phyloP scores from a whole-genome alignment of 2,329 filamentous ascomycete genomes.

The Epichloe amarillans region DNA sequence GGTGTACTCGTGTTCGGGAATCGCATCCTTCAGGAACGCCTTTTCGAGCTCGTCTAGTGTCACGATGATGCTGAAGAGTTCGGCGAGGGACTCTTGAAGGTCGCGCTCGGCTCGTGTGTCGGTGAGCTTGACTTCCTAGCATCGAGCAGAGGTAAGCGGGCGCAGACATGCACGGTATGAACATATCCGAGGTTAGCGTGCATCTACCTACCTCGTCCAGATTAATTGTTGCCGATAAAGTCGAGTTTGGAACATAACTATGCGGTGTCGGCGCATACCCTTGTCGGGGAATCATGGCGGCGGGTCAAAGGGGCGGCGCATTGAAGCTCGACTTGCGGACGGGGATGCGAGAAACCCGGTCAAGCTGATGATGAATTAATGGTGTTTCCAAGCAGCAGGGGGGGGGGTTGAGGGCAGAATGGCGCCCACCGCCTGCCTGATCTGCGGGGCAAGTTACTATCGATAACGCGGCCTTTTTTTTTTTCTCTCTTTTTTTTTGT shows the following conservation, averaged over 20 bases:
- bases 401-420: constrained; percentile 19
- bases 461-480: constrained; percentile 17
- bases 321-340: constrained; percentile 9
- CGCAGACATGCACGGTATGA: neutral
- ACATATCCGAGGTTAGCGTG: neutral
- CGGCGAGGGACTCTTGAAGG: constrained; percentile 86
- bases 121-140: constrained; percentile 81
- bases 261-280: constrained; percentile 82
- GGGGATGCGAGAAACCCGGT: neutral
- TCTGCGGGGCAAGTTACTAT: constrained; percentile 12
- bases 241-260: constrained; percentile 78
- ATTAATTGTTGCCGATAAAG: constrained; percentile 78
- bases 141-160: neutral
- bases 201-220: constrained; percentile 63
- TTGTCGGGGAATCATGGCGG: constrained; percentile 43
- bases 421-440: constrained; percentile 17
- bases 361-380: neutral
- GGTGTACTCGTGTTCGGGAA: constrained; percentile 83
- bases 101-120: constrained; percentile 80
- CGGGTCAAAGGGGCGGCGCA: constrained; percentile 15
- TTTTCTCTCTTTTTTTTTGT: too few relatives aligned
- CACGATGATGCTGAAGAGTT: constrained; percentile 94
- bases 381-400: neutral
- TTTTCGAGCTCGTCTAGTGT: constrained; percentile 93
- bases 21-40: constrained; percentile 90